A percentile compares a stretch with the other conserved stretches of the same genome.
Conservation (phyloP, 1,139 yeast genomes). For the Scheffersomyces lignicola region DNA sequence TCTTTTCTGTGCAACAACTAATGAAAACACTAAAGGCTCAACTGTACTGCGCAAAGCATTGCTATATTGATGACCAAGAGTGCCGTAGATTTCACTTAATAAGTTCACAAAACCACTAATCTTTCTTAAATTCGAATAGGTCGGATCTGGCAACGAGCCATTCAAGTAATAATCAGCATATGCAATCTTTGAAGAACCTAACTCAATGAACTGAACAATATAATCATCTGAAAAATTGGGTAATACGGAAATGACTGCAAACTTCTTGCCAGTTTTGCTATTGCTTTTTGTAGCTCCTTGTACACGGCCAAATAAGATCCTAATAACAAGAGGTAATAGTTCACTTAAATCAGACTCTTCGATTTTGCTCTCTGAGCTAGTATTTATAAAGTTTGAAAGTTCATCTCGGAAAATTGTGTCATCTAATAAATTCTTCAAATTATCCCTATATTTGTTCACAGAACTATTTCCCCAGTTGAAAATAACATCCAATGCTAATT, state of each 20-base stretch:
- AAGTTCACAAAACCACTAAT: constrained; percentile 73
- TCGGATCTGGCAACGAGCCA: constrained; percentile 24
- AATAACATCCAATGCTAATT: constrained; percentile 70
- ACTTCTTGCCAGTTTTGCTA: constrained; percentile 69
- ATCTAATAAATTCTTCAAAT: constrained; percentile 72
- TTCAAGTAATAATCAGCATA: constrained; percentile 32
- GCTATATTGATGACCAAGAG: constrained; percentile 61
- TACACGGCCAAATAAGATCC: constrained; percentile 86
- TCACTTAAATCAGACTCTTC: constrained; percentile 58
- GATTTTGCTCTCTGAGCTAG: constrained; percentile 52
- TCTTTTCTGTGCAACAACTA: constrained; percentile 55
- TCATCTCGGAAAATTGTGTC: constrained; percentile 87
- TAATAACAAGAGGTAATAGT: constrained; percentile 70
- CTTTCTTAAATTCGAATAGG: constrained; percentile 43
- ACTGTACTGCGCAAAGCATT: constrained; percentile 53
- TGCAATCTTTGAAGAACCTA: constrained; percentile 61
- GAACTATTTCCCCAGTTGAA: constrained; percentile 61
- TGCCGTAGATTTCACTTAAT: constrained; percentile 59
- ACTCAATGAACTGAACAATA: constrained; percentile 56
- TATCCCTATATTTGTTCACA: constrained; percentile 69
- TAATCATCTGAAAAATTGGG: constrained; percentile 60
- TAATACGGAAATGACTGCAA: constrained; percentile 72
- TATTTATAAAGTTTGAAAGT: constrained; percentile 58
- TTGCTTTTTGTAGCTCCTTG: constrained; percentile 62
- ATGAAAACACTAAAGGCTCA: constrained; percentile 59